phyloP scores from a whole-genome alignment of 1,284 basidiomycete species.

The Rhodofomes roseus region DNA sequence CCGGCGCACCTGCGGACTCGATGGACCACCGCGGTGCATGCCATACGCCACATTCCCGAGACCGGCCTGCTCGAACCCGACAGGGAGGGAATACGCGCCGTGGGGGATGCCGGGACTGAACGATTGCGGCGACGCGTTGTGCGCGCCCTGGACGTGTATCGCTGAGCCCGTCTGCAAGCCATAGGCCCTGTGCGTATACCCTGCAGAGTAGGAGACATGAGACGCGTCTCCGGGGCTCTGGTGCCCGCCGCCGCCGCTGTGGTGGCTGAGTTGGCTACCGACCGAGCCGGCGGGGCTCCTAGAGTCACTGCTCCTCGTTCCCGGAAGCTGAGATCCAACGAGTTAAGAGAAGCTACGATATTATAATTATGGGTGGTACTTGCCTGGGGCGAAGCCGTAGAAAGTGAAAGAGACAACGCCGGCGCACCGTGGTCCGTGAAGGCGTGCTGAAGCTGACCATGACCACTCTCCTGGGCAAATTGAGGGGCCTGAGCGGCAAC shows the following conservation, averaged over 20 bases:
- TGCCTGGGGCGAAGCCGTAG: conserved; percentile 13
- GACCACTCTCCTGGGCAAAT: conserved; percentile 8
- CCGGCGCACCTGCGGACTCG: conserved; percentile 25
- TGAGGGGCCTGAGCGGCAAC: conserved; percentile 7
- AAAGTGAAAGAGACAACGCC: conserved; percentile 10
- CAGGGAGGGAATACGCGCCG: conserved; percentile 21
- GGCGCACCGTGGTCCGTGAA: conserved; percentile 7
- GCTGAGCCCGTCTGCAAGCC: background rate
- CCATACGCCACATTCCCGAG: conserved; percentile 14
- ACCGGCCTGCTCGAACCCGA: conserved; percentile 26
- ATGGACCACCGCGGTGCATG: conserved; percentile 16
- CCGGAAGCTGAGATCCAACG: conserved; percentile 10
- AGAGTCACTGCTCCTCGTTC: conserved; percentile 11
- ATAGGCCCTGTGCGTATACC: conserved; percentile 6
- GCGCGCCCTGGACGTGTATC: background rate
- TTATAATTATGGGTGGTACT: conserved; percentile 16
- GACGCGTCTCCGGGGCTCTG: conserved; percentile 16
- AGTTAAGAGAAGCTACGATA: conserved; percentile 11
- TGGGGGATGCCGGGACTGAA: conserved; percentile 20
- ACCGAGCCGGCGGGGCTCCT: conserved; percentile 15
- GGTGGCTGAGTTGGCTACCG: conserved; percentile 14
- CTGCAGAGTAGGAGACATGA: conserved; percentile 9
- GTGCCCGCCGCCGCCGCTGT: conserved; percentile 10
- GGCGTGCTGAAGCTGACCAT: conserved; percentile 6
- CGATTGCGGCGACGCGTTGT: conserved; percentile 5